phyloP scores from a whole-genome alignment of 1,284 basidiomycete species.

The Boletellus deceptivus region DNA sequence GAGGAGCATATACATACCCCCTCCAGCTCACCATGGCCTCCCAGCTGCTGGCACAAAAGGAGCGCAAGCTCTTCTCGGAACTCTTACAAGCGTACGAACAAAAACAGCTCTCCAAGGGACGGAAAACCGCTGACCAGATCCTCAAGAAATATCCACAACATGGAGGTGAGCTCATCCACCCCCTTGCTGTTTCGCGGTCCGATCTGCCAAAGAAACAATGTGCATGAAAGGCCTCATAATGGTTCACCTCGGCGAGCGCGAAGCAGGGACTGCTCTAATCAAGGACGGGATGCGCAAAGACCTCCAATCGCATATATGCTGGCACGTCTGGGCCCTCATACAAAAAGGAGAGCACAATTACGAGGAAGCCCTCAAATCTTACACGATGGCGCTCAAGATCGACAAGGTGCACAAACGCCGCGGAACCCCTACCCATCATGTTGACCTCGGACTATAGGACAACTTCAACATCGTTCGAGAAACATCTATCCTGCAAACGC shows the following conservation, averaged over 20 bases:
- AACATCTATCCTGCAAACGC: slow-evolving; percentile 86
- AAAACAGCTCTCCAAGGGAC: slow-evolving; percentile 85
- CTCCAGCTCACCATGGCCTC: slow-evolving; percentile 15
- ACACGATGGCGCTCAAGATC: slow-evolving; percentile 77
- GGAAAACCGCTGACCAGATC: slow-evolving; percentile 92
- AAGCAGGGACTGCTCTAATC: slow-evolving; percentile 83
- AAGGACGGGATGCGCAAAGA: slow-evolving; percentile 88
- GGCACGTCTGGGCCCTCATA: slow-evolving; percentile 96
- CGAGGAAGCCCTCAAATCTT: slow-evolving; percentile 85
- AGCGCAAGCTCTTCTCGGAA: slow-evolving; percentile 85
- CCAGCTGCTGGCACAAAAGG: slow-evolving; percentile 70
- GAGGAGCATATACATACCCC: too few relatives aligned
- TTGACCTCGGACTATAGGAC: slow-evolving; percentile 52
- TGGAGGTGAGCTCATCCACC: slow-evolving; percentile 62
- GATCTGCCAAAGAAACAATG: slow-evolving; percentile 67
- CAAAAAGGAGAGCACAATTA: slow-evolving; percentile 92
- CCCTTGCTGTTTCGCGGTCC: slow-evolving; percentile 13
- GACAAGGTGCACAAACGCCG: slow-evolving; percentile 68
- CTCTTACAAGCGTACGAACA: slow-evolving; percentile 90
- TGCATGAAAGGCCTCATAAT: slow-evolving; percentile 93
- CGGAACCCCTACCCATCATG: neutral
- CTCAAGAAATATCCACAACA: slow-evolving; percentile 96
- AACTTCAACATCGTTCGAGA: slow-evolving; percentile 94
- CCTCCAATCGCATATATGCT: slow-evolving; percentile 92
- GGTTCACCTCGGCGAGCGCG: slow-evolving; percentile 81